Base-by-base conservation (phyloP, 2,329 filamentous ascomycete genomes). In the Colletotrichum echinochloae region DNA sequence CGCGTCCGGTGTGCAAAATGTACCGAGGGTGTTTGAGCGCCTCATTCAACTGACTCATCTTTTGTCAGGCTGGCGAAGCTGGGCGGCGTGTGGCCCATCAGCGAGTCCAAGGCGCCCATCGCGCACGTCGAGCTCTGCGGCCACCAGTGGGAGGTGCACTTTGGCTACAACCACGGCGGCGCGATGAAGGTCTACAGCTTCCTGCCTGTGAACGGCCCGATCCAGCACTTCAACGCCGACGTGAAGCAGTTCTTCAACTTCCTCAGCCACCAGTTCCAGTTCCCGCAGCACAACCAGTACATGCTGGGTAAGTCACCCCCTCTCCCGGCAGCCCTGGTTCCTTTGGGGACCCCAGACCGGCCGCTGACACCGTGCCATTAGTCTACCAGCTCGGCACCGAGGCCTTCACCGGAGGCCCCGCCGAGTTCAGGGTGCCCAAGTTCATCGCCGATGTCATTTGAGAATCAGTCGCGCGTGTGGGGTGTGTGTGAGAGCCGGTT, bases 181-280 rank as follows among this genome's bases (percentile, higher is more conserved):
- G 74, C 78, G 51, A 89, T 83, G 77, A 86, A 84, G 7, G 88
- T 90, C 8, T 90, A 84, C 79, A 86, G 84, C 74, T 91, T 78
- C 73, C 62, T 78, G 71, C 73, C 70, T 2, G 73, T 64, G 5
- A 44, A 66, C 1, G 82, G 78, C 41, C 75, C 83, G 8, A 78
- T 85, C n/a, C 81, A 80, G 23, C 81, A 70, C 76, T 90, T 88
- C 79, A 82, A 77, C 33, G 88, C 84, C 33, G 86, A 90, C 74
- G 73, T 90, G 72, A 82, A 82, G 74, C 78, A 82, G 1, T 90
- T 90, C 78, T 81, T 88, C 71, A 81, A 80, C 14, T 89, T 89
- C 74, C 76, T 90, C 33, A 79, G 79, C 6, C 70, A 74, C 20
- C 81, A 79, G 67, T 78, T 87, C 71, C 80, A 81, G 0, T 81